phyloP scores from a whole-genome alignment of 2,329 filamentous ascomycete genomes.

The Monosporascus sp. region DNA sequence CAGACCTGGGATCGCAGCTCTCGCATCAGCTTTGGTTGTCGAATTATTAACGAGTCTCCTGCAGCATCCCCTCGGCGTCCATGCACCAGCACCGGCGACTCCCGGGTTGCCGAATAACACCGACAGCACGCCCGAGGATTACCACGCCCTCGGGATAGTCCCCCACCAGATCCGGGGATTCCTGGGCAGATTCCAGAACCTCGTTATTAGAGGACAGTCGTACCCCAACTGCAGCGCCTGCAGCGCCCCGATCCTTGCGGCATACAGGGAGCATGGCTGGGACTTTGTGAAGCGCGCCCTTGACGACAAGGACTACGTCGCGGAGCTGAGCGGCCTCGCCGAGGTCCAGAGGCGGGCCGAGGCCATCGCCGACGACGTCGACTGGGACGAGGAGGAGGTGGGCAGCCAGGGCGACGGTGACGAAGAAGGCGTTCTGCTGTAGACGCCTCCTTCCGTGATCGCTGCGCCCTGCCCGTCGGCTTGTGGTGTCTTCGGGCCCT shows the following conservation, averaged over 20 bases:
- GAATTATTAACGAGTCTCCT: conserved; percentile 83
- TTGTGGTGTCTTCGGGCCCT: no score
- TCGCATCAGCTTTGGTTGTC: conserved; percentile 85
- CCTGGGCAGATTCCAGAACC: conserved; percentile 66
- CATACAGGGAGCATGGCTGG: conserved; percentile 67
- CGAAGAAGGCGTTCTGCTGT: conserved; percentile 29
- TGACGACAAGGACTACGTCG: conserved; percentile 70
- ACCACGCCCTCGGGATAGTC: conserved; percentile 62
- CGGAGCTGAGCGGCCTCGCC: conserved; percentile 52
- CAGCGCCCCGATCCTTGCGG: conserved; percentile 61
- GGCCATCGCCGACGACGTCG: conserved; percentile 22
- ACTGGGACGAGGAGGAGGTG: conserved; percentile 27
- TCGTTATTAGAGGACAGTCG: conserved; percentile 66
- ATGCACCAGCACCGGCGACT: conserved; percentile 51
- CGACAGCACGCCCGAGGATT: conserved; percentile 46
- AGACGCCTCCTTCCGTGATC: conserved; percentile 4
- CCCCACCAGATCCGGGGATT: conserved; percentile 80
- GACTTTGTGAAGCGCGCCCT: conserved; percentile 70
- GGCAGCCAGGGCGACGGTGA: conserved; percentile 19
- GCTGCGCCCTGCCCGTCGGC: conserved; percentile 13
- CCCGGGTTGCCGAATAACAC: conserved; percentile 30
- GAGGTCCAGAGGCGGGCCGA: conserved; percentile 28
- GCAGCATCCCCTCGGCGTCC: conserved; percentile 72
- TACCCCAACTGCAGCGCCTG: conserved; percentile 82
- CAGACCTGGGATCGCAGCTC: conserved; percentile 83